Conservation (phyloP, 2,329 filamentous ascomycete species). For the Dactylonectria macrodidyma region DNA sequence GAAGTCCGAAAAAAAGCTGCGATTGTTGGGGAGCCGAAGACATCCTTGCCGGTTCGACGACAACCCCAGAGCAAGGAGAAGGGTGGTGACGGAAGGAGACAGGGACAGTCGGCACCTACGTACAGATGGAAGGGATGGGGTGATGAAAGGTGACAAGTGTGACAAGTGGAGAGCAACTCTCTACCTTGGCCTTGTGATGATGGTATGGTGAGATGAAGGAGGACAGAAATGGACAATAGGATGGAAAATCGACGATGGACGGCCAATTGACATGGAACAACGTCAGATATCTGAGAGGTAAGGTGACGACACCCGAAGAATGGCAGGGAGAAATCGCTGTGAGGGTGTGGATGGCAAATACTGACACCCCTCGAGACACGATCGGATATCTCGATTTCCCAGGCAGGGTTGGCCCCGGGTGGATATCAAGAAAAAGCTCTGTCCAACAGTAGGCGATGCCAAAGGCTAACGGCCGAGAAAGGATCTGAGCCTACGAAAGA, state of each 20-base stretch:
- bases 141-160: conserved; percentile 16
- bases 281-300: conserved; percentile 33
- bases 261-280: conserved; percentile 40
- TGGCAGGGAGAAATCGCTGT: conserved; percentile 29
- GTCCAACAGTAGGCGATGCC: conserved; percentile 40
- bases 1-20: conserved; percentile 1
- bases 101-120: conserved; percentile 34
- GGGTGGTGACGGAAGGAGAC: conserved; percentile 23
- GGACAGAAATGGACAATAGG: conserved; percentile 32
- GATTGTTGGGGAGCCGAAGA: conserved; percentile 20
- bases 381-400: conserved; percentile 48
- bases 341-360: conserved; percentile 35
- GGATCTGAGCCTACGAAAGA: conserved; percentile 35
- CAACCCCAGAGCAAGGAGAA: conserved; percentile 10
- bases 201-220: conserved; percentile 30
- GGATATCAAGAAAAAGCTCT: conserved; percentile 32
- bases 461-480: conserved; percentile 36
- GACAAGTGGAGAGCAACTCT: conserved; percentile 18
- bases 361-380: conserved; percentile 36
- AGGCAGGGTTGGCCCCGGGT: conserved; percentile 34
- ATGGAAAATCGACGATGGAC: conserved; percentile 30
- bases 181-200: conserved; percentile 21
- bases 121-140: conserved; percentile 37
- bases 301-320: conserved; percentile 28
- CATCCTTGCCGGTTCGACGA: conserved; percentile 26